Conservation (phyloP, 1,284 basidiomycete genomes). For the Calocybe gambosa region DNA sequence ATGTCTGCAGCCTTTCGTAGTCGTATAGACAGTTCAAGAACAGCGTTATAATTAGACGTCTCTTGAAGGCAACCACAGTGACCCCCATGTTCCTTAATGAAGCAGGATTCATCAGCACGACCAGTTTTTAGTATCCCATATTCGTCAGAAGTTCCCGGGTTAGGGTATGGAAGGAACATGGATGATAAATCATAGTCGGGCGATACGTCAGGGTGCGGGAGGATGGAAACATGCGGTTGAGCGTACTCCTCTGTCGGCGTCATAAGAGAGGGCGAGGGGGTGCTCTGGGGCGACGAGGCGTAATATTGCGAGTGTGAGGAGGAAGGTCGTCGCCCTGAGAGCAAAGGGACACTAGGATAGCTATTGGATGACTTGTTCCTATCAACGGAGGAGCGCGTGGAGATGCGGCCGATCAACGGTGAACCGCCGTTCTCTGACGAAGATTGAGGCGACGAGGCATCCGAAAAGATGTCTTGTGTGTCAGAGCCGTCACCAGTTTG, state of each 20-base stretch:
- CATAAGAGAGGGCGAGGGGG: constrained; percentile 33
- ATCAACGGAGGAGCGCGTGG: constrained; percentile 5
- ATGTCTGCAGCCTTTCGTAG: constrained; percentile 53
- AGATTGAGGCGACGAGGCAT: constrained; percentile 23
- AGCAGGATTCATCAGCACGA: constrained; percentile 19
- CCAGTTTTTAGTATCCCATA: constrained; percentile 19
- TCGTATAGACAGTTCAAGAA: constrained; percentile 57
- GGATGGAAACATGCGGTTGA: constrained; percentile 23
- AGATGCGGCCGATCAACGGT: constrained; percentile 8
- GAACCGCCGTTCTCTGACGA: constrained; percentile 24
- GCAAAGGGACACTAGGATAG: constrained; percentile 18
- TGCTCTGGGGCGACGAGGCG: constrained; percentile 30
- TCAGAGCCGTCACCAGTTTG: constrained; percentile 17
- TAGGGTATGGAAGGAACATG: constrained; percentile 34
- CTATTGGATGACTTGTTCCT: constrained; percentile 10
- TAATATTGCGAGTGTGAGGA: constrained; percentile 25
- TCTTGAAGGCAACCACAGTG: constrained; percentile 59
- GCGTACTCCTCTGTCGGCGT: constrained; percentile 37
- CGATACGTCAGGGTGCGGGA: constrained; percentile 19
- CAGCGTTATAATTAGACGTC: constrained; percentile 42
- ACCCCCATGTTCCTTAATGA: constrained; percentile 24
- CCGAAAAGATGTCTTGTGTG: constrained; percentile 18
- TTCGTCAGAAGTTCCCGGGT: constrained; percentile 23
- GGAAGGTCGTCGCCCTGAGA: constrained; percentile 10
- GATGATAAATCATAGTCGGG: constrained; percentile 37